Conservation (phyloP, 2,329 filamentous ascomycete genomes). For the Tothia fuscella region DNA sequence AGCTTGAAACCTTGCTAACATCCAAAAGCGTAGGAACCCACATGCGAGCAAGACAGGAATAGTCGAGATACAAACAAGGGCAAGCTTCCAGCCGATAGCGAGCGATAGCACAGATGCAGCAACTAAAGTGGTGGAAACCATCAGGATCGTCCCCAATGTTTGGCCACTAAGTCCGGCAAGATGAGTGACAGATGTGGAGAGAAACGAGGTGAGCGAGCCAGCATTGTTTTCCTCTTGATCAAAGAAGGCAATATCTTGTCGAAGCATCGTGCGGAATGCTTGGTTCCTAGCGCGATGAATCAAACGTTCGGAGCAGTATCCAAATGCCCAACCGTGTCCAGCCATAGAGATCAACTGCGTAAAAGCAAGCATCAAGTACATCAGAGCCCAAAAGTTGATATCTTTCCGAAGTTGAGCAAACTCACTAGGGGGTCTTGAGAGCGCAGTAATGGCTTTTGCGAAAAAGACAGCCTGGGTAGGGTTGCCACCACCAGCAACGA, state of each 20-base stretch:
- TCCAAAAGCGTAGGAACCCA: constrained; percentile 80
- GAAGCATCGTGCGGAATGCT: constrained; percentile 77
- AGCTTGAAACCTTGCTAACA: constrained; percentile 66
- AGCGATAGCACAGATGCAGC: constrained; percentile 58
- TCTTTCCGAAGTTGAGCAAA: constrained; percentile 51
- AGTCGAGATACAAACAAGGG: constrained; percentile 67
- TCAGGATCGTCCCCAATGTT: constrained; percentile 75
- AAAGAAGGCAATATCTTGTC: constrained; percentile 88
- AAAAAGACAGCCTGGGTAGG: constrained; percentile 72
- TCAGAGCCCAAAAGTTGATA: constrained; percentile 74
- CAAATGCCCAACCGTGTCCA: constrained; percentile 66
- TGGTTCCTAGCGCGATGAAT: constrained; percentile 71
- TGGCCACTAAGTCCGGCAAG: constrained; percentile 78
- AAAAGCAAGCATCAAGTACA: constrained; percentile 77
- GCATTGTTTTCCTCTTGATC: constrained; percentile 81
- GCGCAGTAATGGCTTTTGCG: constrained; percentile 69
- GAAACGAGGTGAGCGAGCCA: constrained; percentile 76
- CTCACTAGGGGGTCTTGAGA: constrained; percentile 45
- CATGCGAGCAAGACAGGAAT: constrained; percentile 68
- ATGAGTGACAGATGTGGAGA: constrained; percentile 82
- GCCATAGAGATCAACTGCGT: constrained; percentile 59
- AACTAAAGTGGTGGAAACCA: constrained; percentile 68
- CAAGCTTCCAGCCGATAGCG: constrained; percentile 78
- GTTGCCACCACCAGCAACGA: constrained; percentile 71
- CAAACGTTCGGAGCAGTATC: constrained; percentile 74